Percentiles rank a stretch among this genome's conserved stretches.
Conservation (phyloP, 305 asterid genomes). For the Withania somnifera region DNA sequence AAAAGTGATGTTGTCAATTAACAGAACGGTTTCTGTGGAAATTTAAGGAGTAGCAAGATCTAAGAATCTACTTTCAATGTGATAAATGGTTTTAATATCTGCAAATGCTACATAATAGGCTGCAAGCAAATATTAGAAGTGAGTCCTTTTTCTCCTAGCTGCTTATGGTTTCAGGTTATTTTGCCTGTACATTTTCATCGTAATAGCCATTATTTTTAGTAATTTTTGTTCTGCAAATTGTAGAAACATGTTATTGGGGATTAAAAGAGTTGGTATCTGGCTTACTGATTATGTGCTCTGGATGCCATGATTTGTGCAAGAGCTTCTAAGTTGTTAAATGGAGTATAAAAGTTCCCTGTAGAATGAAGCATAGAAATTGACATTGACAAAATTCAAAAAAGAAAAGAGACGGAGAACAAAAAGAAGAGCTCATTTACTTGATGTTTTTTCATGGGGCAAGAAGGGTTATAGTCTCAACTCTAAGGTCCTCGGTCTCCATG, state of each 20-base stretch:
- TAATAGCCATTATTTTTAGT: not conserved
- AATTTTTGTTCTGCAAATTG: not conserved
- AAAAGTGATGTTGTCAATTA: not conserved
- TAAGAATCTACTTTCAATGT: not conserved
- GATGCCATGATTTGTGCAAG: not conserved
- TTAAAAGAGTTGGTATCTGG: not conserved
- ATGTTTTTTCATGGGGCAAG: not conserved
- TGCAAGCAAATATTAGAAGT: not conserved
- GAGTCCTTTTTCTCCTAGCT: not conserved
- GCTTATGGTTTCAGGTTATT: not conserved
- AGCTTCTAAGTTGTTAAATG: not conserved
- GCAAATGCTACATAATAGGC: not conserved
- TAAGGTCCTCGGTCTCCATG: not conserved
- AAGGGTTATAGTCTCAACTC: not conserved
- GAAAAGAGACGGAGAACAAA: not conserved
- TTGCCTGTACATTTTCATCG: not conserved
- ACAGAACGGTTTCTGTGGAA: not conserved
- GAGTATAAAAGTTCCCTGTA: not conserved
- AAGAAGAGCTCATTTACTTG: not conserved
- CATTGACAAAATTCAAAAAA: not conserved
- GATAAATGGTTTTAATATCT: not conserved
- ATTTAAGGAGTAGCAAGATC: not conserved
- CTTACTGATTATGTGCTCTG: not conserved
- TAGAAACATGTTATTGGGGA: not conserved
- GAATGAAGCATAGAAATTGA: not conserved